Evolutionary conservation across 176 grass and related monocot genomes (phyloP), one percentile per base, ranked within the genome.

Genomic region (Oryza longistaminata): DNA sequence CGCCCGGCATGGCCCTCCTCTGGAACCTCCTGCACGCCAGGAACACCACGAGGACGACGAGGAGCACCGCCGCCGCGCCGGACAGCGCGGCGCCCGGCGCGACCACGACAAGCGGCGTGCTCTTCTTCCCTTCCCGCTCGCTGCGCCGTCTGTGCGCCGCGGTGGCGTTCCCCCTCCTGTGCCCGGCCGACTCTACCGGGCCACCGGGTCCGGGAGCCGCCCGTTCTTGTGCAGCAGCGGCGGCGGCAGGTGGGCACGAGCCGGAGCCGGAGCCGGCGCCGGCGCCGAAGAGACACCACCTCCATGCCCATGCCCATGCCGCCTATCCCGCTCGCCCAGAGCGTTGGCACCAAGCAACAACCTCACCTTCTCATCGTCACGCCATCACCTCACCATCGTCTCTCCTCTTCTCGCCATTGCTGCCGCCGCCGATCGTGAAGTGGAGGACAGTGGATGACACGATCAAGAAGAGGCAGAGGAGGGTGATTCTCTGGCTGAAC

Each of bases 21-120:
- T 66, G 86, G 5, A 84, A 45, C 70, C 34, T 92, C 91, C 82
- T 89, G 73, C 83, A 89, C 16, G 50, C 8, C 15, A 92, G 39
- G 85, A 96, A 81, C 85, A 92, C 27, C 69, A 92, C 75, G 29
- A 86, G 79, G 71, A 83, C 73, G 62, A 55, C 85, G 27, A 92
- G 70, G 37, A 88, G 42, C 71, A 86, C 86, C 49, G 77, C 42
- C 26, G 78, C 73, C 1, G 83, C 74, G 7, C 81, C 89, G 21
- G 64, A 75, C 61, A 87, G n/a, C 39, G 88, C 88, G 2, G 85
- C 77, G 2, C 66, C 90, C 0, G 87, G 79, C 2, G 75, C 77
- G 29, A 92, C 76, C 19, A 73, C 66, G 16, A 91, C 52, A 29
- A 85, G 71, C 71, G 52, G 85, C 49, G 6, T 16, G 35, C 68